Percentiles rank a stretch among this genome's conserved stretches.
phyloP scores from a whole-genome alignment of 2,329 filamentous ascomycete genomes.

The Colletotrichum liaoningense region DNA sequence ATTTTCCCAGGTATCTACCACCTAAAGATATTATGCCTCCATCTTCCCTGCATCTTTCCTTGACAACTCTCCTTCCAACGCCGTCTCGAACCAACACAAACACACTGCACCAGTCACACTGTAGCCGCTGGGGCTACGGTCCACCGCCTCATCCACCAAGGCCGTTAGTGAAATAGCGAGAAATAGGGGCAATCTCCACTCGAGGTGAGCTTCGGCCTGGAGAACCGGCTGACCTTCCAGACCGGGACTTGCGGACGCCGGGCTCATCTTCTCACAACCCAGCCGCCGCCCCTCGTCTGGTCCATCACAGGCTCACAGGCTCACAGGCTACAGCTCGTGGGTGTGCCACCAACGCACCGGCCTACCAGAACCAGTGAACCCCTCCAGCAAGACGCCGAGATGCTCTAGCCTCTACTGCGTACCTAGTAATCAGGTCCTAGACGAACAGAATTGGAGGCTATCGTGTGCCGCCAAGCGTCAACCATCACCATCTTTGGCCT shows the following conservation, averaged over 20 bases:
- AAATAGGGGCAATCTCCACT: slow-evolving; percentile 36
- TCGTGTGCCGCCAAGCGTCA: background rate
- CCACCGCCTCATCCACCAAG: slow-evolving; percentile 15
- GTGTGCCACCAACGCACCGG: background rate
- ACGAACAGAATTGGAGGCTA: background rate
- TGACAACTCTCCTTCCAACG: background rate
- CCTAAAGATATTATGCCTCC: background rate
- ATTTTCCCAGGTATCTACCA: background rate
- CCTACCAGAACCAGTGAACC: background rate
- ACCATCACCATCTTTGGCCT: background rate
- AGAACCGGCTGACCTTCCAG: slow-evolving; percentile 29
- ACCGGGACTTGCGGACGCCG: slow-evolving; percentile 28
- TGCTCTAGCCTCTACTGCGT: background rate
- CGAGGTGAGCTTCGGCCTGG: slow-evolving; percentile 24
- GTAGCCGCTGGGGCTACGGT: background rate
- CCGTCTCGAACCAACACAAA: background rate
- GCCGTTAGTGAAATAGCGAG: slow-evolving; percentile 15
- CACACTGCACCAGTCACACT: background rate
- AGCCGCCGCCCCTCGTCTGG: background rate
- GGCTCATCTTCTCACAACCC: no score
- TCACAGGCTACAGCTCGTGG: no score
- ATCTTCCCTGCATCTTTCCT: background rate
- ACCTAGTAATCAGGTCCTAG: background rate
- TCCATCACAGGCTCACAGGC: background rate
- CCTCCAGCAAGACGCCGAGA: background rate